Base-by-base conservation (phyloP, 2,329 filamentous ascomycete genomes). In the Phialophora expanda region DNA sequence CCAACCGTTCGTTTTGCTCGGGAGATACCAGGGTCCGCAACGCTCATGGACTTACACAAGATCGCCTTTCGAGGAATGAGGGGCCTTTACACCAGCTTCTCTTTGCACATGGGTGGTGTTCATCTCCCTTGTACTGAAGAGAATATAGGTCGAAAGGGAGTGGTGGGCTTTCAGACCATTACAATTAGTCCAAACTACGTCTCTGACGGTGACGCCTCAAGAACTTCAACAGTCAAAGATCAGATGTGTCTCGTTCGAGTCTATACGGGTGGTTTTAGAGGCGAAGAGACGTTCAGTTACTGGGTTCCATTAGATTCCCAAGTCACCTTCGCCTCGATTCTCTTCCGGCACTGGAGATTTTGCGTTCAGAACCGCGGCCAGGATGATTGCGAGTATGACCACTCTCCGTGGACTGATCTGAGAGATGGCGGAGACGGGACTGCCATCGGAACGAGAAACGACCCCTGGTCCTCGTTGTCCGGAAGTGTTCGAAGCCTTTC, bases 21-120 rank as follows among this genome's bases (percentile, higher is more conserved):
- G 46, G 26, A 61, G 24, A 26, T 70, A 4, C 51, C 62, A 14
- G 12, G n/a, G 2, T 53, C 53, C 1, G 61, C 62, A n/a, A 68
- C 65, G 0, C n/a, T 73, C 11, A 48, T 62, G 5, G 66, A 72
- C 51, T 64, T 76, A n/a, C 72, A 74, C 63, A 69, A 66, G 56
- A 30, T 76, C 14, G 74, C 70, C 0, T 76, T 74, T 59, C 70
- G 72, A 3, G 74, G 72, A 1, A 63, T 75, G 56, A 70, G 68
- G 62, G 75, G 67, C 5, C 65, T 70, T n/a, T 67, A 73, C 62
- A 57, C 66, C 3, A 41, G 59, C 8, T 75, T 76, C 56, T 72
- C 73, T 55, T 70, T 76, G 8, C 68, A 65, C 6, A 54, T 62
- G 2, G 53, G 69, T 32, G 67, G 61, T 24, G 14, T 55, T n/a